These are phyloP conservation scores for Striga hermonthica DNA, from an alignment of 305 asterid species.

Conservation along the genomic window DNA sequence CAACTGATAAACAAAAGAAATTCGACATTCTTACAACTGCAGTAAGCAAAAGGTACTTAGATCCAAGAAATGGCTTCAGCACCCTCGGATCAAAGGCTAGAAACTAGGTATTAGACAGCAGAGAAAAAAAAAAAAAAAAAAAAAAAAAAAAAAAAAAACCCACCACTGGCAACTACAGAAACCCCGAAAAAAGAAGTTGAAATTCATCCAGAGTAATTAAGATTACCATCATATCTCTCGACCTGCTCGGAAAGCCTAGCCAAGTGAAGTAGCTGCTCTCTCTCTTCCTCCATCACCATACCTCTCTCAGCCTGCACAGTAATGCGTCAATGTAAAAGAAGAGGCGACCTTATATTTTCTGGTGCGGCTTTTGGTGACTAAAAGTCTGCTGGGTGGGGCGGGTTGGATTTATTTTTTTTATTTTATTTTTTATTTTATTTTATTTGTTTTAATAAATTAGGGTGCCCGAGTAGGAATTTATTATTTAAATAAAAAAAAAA, in stretches of 20 bases:
- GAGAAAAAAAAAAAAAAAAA: background rate
- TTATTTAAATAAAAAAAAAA: too few relatives aligned
- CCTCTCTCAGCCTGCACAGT: slow-evolving; percentile 20
- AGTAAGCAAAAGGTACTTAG: background rate
- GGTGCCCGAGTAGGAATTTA: too few relatives aligned
- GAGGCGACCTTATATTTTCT: slow-evolving; percentile 20
- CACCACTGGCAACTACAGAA: background rate
- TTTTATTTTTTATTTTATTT: too few relatives aligned
- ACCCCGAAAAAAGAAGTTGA: background rate
- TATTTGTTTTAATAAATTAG: too few relatives aligned
- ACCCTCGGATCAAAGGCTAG: slow-evolving; percentile 5
- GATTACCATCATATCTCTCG: slow-evolving; percentile 78
- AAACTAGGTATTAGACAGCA: background rate
- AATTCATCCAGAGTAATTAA: background rate
- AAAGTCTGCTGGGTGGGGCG: too few relatives aligned
- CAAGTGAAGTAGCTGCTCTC: slow-evolving; percentile 68
- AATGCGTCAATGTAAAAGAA: background rate
- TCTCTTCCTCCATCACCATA: slow-evolving; percentile 71
- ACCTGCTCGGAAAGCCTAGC: slow-evolving; percentile 90
- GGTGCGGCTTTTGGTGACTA: background rate
- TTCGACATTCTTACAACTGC: background rate
- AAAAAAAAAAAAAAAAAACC: background rate
- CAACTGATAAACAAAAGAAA: slow-evolving; percentile 11
- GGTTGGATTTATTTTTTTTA: too few relatives aligned
- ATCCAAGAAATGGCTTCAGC: slow-evolving; percentile 18